These are phyloP conservation scores for Pyrenochaeta sp. DNA, from an alignment of 2,329 filamentous ascomycete species.

Conservation along the genomic window DNA sequence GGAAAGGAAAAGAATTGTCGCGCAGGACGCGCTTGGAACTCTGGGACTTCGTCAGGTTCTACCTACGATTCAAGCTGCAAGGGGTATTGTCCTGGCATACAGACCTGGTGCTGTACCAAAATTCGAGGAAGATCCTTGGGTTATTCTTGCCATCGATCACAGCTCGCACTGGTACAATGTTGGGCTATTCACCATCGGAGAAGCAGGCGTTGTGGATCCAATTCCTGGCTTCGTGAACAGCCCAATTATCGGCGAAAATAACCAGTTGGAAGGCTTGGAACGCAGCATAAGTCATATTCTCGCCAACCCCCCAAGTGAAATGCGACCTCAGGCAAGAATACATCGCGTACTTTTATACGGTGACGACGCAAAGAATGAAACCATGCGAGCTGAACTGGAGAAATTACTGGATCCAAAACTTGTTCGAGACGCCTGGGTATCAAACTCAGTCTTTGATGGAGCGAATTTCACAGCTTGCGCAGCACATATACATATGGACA, in stretches of 20 bases:
- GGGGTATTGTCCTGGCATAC: slow-evolving; percentile 4
- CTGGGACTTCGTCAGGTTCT: slow-evolving; percentile 15
- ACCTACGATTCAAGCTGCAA: slow-evolving; percentile 6
- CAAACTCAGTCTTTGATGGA: slow-evolving; percentile 13
- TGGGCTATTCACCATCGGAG: slow-evolving; percentile 10
- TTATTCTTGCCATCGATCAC: slow-evolving; percentile 9
- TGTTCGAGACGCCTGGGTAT: slow-evolving; percentile 7
- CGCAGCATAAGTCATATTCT: slow-evolving; percentile 6
- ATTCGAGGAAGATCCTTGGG: slow-evolving; percentile 11
- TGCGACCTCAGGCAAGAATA: slow-evolving; percentile 5
- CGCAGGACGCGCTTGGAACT: slow-evolving; percentile 13
- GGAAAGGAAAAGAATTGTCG: slow-evolving; percentile 1
- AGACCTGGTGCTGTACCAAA: background rate
- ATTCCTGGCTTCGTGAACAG: slow-evolving; percentile 5
- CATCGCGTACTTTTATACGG: slow-evolving; percentile 16
- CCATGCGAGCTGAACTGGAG: slow-evolving; percentile 5
- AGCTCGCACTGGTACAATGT: slow-evolving; percentile 10
- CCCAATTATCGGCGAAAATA: slow-evolving; percentile 2
- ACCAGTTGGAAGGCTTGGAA: slow-evolving; percentile 9
- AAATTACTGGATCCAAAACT: slow-evolving; percentile 3
- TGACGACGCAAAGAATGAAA: slow-evolving; percentile 9
- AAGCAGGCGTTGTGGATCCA: slow-evolving; percentile 9
- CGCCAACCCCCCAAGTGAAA: slow-evolving; percentile 5
- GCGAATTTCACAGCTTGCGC: slow-evolving; percentile 2
- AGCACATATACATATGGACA: slow-evolving; percentile 6